Evolutionary conservation across 768 basidiomycete species (phyloP).

Genomic region (Fistulinella prunicolor): DNA sequence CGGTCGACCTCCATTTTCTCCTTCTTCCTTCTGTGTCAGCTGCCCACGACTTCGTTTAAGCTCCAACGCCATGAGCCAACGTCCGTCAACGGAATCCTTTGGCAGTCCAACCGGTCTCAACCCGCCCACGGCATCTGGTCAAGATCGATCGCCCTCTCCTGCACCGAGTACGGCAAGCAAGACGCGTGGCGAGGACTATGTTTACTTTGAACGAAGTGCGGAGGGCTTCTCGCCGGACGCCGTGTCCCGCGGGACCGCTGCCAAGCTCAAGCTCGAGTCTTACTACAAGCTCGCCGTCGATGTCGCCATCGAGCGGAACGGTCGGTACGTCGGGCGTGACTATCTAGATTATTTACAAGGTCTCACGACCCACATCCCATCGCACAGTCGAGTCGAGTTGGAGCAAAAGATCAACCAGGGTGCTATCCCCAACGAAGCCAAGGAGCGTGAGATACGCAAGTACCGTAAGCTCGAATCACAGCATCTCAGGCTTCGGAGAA

Average conservation of each 20-base stretch:
- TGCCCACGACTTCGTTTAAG: no score
- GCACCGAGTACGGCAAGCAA: slow-evolving; percentile 31
- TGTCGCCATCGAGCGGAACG: slow-evolving; percentile 92
- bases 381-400: slow-evolving; percentile 76
- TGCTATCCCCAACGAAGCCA: slow-evolving; percentile 71
- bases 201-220: slow-evolving; percentile 91
- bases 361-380: slow-evolving; percentile 2
- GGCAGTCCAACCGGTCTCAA: slow-evolving; percentile 17
- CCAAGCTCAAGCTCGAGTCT: slow-evolving; percentile 95
- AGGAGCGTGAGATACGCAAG: slow-evolving; percentile 83
- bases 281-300: slow-evolving; percentile 99
- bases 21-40: slow-evolving; percentile 1
- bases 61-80: slow-evolving; percentile 27
- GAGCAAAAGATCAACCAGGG: slow-evolving; percentile 81
- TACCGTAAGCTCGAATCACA: slow-evolving; percentile 86
- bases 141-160: slow-evolving; percentile 31
- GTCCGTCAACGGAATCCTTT: slow-evolving; percentile 28
- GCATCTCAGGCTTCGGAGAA: slow-evolving; percentile 87
- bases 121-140: slow-evolving; percentile 16
- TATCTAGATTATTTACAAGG: background rate
- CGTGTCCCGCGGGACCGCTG: slow-evolving; percentile 85
- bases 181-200: slow-evolving; percentile 57
- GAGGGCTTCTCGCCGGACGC: slow-evolving; percentile 81
- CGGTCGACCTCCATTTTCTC: slow-evolving; percentile 3
- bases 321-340: slow-evolving; percentile 53